phyloP scores from a whole-genome alignment of 352 stramenopile species.

The Pythium dissimile region DNA sequence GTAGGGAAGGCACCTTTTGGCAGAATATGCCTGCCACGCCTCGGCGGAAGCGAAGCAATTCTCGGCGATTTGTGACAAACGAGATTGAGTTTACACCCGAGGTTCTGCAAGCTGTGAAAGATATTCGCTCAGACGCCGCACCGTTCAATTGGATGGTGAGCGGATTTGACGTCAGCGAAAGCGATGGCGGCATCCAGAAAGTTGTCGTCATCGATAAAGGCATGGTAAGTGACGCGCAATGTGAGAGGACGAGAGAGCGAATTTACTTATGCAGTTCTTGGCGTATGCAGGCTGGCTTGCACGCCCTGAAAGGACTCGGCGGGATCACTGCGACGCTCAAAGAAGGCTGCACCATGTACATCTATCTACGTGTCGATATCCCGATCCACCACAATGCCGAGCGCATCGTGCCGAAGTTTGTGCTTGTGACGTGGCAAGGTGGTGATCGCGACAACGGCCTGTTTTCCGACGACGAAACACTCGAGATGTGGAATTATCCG shows the following conservation, averaged over 20 bases:
- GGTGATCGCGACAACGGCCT: slow-evolving; percentile 30
- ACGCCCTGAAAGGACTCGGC: slow-evolving; percentile 79
- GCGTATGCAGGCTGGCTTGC: slow-evolving; percentile 57
- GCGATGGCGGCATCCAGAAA: slow-evolving; percentile 51
- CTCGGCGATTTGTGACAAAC: slow-evolving; percentile 69
- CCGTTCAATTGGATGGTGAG: slow-evolving; percentile 87
- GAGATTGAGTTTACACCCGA: slow-evolving; percentile 82
- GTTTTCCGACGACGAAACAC: slow-evolving; percentile 68
- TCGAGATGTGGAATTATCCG: slow-evolving; percentile 19
- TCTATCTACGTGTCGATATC: slow-evolving; percentile 87
- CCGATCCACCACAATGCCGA: slow-evolving; percentile 78
- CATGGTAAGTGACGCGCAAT: slow-evolving; percentile 62
- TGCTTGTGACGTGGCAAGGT: slow-evolving; percentile 83
- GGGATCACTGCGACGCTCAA: slow-evolving; percentile 72
- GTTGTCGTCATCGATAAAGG: slow-evolving; percentile 82
- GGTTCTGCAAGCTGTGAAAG: slow-evolving; percentile 60
- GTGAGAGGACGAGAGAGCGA: neutral
- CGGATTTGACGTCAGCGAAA: slow-evolving; percentile 67
- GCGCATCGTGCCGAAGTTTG: slow-evolving; percentile 84
- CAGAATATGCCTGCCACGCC: slow-evolving; percentile 48
- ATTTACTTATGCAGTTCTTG: neutral
- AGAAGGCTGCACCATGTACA: slow-evolving; percentile 84
- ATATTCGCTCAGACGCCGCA: slow-evolving; percentile 76
- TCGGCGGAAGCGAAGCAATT: slow-evolving; percentile 60
- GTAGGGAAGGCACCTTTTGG: slow-evolving; percentile 62